Evolutionary conservation across 805 yeast species (phyloP), one percentile per base, ranked within the genome.

Genomic region (Monosporozyma aerobia): DNA sequence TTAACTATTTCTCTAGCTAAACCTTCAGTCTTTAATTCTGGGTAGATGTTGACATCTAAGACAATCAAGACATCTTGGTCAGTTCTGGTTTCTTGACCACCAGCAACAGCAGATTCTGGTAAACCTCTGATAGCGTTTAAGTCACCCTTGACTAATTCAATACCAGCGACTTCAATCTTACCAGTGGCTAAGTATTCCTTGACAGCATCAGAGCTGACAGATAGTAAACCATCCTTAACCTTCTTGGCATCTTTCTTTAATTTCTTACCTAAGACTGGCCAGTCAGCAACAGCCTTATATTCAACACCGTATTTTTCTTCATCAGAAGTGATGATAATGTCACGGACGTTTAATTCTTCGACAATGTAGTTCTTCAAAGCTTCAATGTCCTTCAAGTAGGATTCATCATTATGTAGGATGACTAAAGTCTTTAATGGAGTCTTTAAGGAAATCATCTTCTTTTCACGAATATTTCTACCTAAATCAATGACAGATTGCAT

Each of bases 211-310:
- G 97, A 85, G 22, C 92, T 73, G 50, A 94, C 79, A 9, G 65
- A 66, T 57, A 97, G 98, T 61, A 94, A 78, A 16, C 95, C 98
- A 65, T 84, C 95, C 78, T 92, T 95, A 55, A 94, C 99, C 70
- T 81, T 84, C 74, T 87, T 89, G 56, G 87, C 95, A 63, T 90
- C 98, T 68, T 84, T 83, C 82, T 90, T 92, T 72, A 94, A 80
- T 73, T 94, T 94, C 79, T 92, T 94, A 74, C 99, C 99, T 61
- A 94, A 79, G 22, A 90, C 88, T 54, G 98, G 96, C 99, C 99
- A 94, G 75, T 94, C 99, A 48, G 99, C 99, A 70, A 87, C 95
- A 44, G 92, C 97, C 58, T 79, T 81, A 77, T 90, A 92, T 68
- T 85, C 87, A 56, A 94, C 98, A 63, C 90, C 94, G 68, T 90